Base-by-base conservation (phyloP, 257 asterid species). In the Fraxinus americana region DNA sequence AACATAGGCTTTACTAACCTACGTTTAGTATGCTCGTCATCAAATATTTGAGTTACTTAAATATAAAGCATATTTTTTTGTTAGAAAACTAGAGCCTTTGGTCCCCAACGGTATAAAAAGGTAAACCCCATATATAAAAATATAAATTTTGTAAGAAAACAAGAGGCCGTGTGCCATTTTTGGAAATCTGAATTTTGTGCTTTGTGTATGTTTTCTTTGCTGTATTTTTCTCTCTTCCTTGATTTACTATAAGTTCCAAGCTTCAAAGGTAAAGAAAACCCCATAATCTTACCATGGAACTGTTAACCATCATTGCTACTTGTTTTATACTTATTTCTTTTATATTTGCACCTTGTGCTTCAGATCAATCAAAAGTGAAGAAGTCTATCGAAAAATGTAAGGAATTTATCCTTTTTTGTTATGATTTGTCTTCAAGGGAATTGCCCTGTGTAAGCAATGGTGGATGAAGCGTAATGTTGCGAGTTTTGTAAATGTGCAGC, bases 131-230 rank as follows among this genome's bases (percentile, higher is more conserved):
- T n/a, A 23, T 71, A 85, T 76, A 43, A 79, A 85, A 82, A 81
- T 78, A 80, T 76, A 71, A 71, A 84, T 71, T 61, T 61, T 21
- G 67, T 8, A 61, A 23, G 67, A 61, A 61, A 61, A 23, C 67
- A 59, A 52, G 61, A 52, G n/a, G 61, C 52, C 21, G 79, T 82
- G 89, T 73, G 71, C 87, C 81, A 39, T 69, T 86, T 88, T 91
- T 82, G 92, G 83, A 85, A 85, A 87, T 88, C 88, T 84, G 78
- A 68, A 81, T 92, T 86, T 89, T 86, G 97, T 91, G 97, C 87
- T 92, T 81, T 82, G 96, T 91, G 92, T 86, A 52, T 71, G 83
- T 83, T 79, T 81, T 80, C 82, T 80, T 79, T 73, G 67, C 36
- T 35, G 76, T 78, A 72, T 59, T 63, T 67, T 35, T 57, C 10